phyloP scores from a whole-genome alignment of 1,284 basidiomycete species.

The Afroboletus lepidellus region DNA sequence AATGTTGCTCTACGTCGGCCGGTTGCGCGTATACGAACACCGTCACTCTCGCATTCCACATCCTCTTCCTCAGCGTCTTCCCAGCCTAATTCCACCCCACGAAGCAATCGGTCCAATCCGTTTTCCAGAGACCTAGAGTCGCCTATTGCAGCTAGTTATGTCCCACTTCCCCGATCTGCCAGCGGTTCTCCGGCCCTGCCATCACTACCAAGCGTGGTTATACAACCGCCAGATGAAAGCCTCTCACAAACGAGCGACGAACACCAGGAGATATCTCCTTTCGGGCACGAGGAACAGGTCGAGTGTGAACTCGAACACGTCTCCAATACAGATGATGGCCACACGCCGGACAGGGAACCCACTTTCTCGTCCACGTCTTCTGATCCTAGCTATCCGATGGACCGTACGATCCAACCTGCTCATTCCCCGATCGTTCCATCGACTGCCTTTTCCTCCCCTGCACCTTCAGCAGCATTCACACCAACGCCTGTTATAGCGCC shows the following conservation, averaged over 20 bases:
- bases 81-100: constrained; percentile 63
- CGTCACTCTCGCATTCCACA: constrained; percentile 65
- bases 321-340: constrained; percentile 21
- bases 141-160: constrained; percentile 44
- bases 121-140: constrained; percentile 42
- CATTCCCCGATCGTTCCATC: constrained; percentile 26
- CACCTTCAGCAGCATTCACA: constrained; percentile 53
- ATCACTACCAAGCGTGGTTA: constrained; percentile 28
- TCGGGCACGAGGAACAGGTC: constrained; percentile 7
- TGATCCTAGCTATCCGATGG: constrained; percentile 29
- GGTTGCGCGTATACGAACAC: constrained; percentile 59
- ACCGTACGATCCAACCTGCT: constrained; percentile 23
- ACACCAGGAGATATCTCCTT: constrained; percentile 5
- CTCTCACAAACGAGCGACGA: constrained; percentile 18
- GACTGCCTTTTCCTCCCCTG: constrained; percentile 43
- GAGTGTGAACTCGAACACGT: constrained; percentile 26
- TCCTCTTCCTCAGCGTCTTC: constrained; percentile 64
- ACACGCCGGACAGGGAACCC: constrained; percentile 47
- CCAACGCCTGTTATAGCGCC: constrained; percentile 62
- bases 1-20: constrained; percentile 60
- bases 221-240: constrained; percentile 20
- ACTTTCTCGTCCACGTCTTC: constrained; percentile 65
- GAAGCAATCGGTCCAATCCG: constrained; percentile 47
- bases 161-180: constrained; percentile 57
- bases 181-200: constrained; percentile 47